A percentile compares a stretch with the other conserved stretches of the same genome.
phyloP scores from a whole-genome alignment of 1,139 yeast genomes.

The Saccharomycopsis phalli region DNA sequence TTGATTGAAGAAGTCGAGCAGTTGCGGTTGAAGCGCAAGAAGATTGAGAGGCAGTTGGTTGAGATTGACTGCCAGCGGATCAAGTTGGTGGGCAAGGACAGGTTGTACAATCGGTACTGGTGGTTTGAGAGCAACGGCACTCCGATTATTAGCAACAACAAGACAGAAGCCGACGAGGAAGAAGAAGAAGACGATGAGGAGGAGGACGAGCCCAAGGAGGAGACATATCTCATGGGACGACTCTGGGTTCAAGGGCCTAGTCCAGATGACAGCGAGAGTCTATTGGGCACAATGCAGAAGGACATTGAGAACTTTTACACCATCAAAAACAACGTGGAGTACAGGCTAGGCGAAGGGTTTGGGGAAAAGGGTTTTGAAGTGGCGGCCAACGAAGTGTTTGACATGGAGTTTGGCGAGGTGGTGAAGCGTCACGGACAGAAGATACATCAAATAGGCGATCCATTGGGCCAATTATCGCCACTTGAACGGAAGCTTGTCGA shows the following conservation, averaged over 20 bases:
- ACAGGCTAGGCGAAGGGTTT: constrained; percentile 21
- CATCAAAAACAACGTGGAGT: constrained; percentile 19
- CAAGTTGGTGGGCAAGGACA: constrained; percentile 70
- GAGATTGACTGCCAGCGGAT: constrained; percentile 76
- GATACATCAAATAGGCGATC: background rate
- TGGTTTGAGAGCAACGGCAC: constrained; percentile 90
- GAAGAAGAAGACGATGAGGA: constrained; percentile 31
- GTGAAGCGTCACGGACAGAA: constrained; percentile 19
- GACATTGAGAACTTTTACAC: constrained; percentile 29
- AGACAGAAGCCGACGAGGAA: constrained; percentile 33
- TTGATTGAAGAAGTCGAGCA: constrained; percentile 36
- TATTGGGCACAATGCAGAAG: constrained; percentile 33
- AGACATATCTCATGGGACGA: constrained; percentile 75
- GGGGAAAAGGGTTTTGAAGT: constrained; percentile 20
- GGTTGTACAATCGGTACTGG: constrained; percentile 83
- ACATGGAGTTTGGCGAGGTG: constrained; percentile 23
- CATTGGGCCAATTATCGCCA: constrained; percentile 30
- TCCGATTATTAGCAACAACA: constrained; percentile 40
- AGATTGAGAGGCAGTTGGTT: constrained; percentile 46
- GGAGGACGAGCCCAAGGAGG: constrained; percentile 37
- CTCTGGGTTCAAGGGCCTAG: constrained; percentile 94
- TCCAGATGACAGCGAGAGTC: constrained; percentile 44
- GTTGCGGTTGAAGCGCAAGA: constrained; percentile 38
- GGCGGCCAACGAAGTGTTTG: constrained; percentile 17
- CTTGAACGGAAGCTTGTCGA: constrained; percentile 59